phyloP scores from a whole-genome alignment of 148 eudicot genomes.

The Chenopodium quinoa region DNA sequence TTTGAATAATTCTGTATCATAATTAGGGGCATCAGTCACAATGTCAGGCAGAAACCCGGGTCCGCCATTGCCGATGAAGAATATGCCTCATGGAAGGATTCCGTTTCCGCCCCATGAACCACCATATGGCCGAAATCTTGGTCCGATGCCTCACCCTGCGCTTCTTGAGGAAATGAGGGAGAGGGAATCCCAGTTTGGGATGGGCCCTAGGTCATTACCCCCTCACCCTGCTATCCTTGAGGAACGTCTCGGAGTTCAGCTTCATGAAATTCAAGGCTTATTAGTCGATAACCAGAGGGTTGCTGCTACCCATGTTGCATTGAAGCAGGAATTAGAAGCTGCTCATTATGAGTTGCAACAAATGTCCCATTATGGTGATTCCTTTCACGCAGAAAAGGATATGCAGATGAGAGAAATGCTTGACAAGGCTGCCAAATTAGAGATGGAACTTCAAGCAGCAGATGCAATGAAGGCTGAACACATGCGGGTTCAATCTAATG shows the following conservation, averaged over 20 bases:
- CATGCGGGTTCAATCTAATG: conserved; percentile 58
- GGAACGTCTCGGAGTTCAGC: conserved; percentile 74
- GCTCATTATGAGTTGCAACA: conserved; percentile 68
- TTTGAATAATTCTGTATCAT: background rate
- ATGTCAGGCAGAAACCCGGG: conserved; percentile 84
- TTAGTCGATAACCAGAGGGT: conserved; percentile 77
- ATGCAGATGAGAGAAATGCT: conserved; percentile 71
- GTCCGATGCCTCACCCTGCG: conserved; percentile 61
- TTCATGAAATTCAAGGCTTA: conserved; percentile 73
- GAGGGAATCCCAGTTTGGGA: conserved; percentile 49
- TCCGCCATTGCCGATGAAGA: conserved; percentile 56
- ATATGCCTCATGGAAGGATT: conserved; percentile 49
- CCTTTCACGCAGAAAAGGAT: conserved; percentile 62
- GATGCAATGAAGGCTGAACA: conserved; percentile 82
- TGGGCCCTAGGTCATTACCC: conserved; percentile 62
- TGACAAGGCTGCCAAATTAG: conserved; percentile 72
- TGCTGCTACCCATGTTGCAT: conserved; percentile 91
- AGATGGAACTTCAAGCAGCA: conserved; percentile 60
- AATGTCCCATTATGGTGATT: conserved; percentile 52
- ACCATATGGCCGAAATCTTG: conserved; percentile 45
- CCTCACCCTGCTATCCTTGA: conserved; percentile 86
- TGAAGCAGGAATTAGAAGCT: conserved; percentile 82
- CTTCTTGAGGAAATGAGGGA: conserved; percentile 59
- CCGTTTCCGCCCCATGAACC: conserved; percentile 55
- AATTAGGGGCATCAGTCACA: background rate